Evolutionary conservation across 2,329 filamentous ascomycete genomes (phyloP).

Genomic region (Ceratocystis destructans): DNA sequence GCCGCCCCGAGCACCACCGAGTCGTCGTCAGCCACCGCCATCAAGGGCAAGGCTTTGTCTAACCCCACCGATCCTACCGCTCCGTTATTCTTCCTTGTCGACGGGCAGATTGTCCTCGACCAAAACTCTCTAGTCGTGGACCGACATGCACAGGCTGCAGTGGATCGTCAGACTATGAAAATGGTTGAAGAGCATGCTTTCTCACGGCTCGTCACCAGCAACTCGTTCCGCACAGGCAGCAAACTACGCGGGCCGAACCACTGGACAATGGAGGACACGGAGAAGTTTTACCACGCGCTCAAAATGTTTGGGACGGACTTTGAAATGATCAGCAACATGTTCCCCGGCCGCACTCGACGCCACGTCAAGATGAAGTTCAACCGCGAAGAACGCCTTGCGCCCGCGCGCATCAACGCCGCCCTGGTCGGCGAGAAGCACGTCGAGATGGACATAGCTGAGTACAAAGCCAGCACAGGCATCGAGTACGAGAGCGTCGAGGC

Average conservation of each 20-base stretch:
- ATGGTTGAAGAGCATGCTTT: slow-evolving; percentile 67
- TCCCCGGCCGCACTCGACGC: slow-evolving; percentile 54
- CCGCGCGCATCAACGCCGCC: slow-evolving; percentile 47
- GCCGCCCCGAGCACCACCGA: slow-evolving; percentile 14
- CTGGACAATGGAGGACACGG: slow-evolving; percentile 60
- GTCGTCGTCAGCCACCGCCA: background rate
- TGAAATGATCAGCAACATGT: slow-evolving; percentile 63
- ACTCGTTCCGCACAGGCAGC: slow-evolving; percentile 48
- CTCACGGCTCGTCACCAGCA: slow-evolving; percentile 54
- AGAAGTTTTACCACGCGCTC: slow-evolving; percentile 62
- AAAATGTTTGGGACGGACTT: slow-evolving; percentile 73
- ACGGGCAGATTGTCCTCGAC: slow-evolving; percentile 60
- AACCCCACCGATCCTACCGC: slow-evolving; percentile 28
- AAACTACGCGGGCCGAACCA: slow-evolving; percentile 50
- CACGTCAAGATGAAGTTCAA: slow-evolving; percentile 75
- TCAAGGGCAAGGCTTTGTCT: too few relatives aligned
- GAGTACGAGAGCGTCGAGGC: slow-evolving; percentile 42
- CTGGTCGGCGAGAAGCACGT: slow-evolving; percentile 47
- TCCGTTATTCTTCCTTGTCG: slow-evolving; percentile 48
- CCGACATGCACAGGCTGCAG: slow-evolving; percentile 48
- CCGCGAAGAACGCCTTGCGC: slow-evolving; percentile 57
- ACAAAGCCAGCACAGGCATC: slow-evolving; percentile 39
- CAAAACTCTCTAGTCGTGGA: slow-evolving; percentile 54
- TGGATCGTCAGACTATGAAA: slow-evolving; percentile 40
- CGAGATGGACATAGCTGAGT: slow-evolving; percentile 47